Evolutionary conservation across 1,284 basidiomycete genomes (phyloP), one percentile per base, ranked within the genome.

Genomic region (Irpex rosettiformis): DNA sequence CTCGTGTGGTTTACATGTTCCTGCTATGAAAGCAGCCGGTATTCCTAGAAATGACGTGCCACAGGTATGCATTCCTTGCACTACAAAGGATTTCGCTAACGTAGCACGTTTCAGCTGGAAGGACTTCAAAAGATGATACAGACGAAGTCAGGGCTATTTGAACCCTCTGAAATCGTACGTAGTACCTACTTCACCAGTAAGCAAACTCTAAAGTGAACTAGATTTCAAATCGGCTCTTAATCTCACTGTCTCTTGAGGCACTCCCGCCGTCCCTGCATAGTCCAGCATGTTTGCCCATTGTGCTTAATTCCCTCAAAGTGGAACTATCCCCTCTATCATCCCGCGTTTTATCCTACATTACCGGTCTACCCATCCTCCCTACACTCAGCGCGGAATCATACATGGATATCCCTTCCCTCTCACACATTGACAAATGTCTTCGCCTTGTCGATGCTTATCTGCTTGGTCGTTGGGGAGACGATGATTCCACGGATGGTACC

Each of bases 391-490:
- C 67, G 2, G 28, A 62, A 2, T 67, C 68, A n/a, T 55, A 61
- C 37, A 54, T 62, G 18, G 70, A 74, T 24, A 62, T 64, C 6
- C 75, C 73, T 6, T 77, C 76, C n/a, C 65, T 85, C 40, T 70
- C 74, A 18, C 80, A 79, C 64, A 71, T 85, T 10, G 77, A 82
- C 61, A 75, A 83, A 30, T 83, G 85, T 61, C 74, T 92, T 22
- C 75, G 74, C 13, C 71, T 91, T 2, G 64, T 91, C 6, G 89
- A 91, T 63, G 73, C 77, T 1, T 85, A 79, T 65, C 74, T 91
- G 0, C 71, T 90, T 8, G 78, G 77, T 1, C 78, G 79, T 55
- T 88, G 85, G 84, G 63, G 65, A 25, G 55, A 65, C 40, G 65
- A 65, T 3, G 55, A 63, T 16, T 49, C 52, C 6, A 45, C 8